These are phyloP conservation scores for Xylaria intraflava DNA, from an alignment of 495 filamentous ascomycete genomes.

Conservation along the genomic window DNA sequence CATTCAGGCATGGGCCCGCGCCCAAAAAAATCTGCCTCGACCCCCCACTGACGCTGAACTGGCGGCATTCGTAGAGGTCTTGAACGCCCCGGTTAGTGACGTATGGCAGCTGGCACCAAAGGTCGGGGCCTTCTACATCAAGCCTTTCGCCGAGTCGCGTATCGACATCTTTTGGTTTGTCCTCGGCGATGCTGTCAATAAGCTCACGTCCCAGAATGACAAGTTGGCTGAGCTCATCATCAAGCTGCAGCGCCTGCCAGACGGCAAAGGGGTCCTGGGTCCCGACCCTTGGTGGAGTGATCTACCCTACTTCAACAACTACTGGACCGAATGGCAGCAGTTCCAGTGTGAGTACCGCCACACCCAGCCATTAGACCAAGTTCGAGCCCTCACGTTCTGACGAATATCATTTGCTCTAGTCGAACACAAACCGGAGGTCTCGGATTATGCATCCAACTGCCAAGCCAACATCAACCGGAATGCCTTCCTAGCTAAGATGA, in stretches of 20 bases:
- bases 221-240: slow-evolving; percentile 10
- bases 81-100: background rate
- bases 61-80: background rate
- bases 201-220: slow-evolving; percentile 9
- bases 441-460: background rate
- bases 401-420: background rate
- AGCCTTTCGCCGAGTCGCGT: slow-evolving; percentile 6
- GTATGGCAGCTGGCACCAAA: slow-evolving; percentile 7
- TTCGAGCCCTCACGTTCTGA: background rate
- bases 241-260: slow-evolving; percentile 9
- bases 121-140: slow-evolving; percentile 4
- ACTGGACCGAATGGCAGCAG: slow-evolving; percentile 10
- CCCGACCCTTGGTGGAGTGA: slow-evolving; percentile 8
- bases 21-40: slow-evolving; percentile 6
- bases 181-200: slow-evolving; percentile 9
- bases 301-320: slow-evolving; percentile 10
- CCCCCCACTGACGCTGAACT: slow-evolving; percentile 5
- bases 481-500: slow-evolving; percentile 12
- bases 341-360: slow-evolving; percentile 2
- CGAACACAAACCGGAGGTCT: background rate
- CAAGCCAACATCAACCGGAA: slow-evolving; percentile 11
- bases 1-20: slow-evolving; percentile 2
- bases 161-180: slow-evolving; percentile 9
- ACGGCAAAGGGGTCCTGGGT: slow-evolving; percentile 8
- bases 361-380: background rate